Evolutionary conservation across 176 grass and related monocot genomes (phyloP), one percentile per base, ranked within the genome.

Genomic region (Oryza meyeriana): DNA sequence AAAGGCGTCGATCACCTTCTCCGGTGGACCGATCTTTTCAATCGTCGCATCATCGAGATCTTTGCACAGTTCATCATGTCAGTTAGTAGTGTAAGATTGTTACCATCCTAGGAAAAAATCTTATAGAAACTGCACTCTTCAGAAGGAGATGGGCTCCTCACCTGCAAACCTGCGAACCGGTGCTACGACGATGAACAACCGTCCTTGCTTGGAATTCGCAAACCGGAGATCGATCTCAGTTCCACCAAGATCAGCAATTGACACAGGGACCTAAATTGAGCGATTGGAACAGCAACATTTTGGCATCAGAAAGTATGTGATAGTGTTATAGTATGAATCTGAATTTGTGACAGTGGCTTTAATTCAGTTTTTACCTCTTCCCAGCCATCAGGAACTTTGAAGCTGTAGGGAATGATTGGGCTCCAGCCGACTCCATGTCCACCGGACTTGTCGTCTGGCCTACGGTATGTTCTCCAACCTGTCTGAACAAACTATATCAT

Each of bases 341-440:
- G 42, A 72, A 72, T 5, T 82, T 66, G 5, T 82, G 74, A 34
- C 40, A 25, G 61, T 27, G 61, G 28, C 12, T 65, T n/a, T n/a
- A n/a, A n/a, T n/a, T 44, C 35, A 70, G 62, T 59, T 39, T 20
- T 75, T 45, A 94, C 92, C 92, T 98, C 96, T 62, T 90, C 76
- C 93, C 91, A 98, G 58, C 96, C 93, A 34, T 91, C 82, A 26
- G 84, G 93, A 88, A 98, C 93, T 88, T 88, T 88, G 85, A 98
- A 98, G 64, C 32, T 84, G 82, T 98, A 98, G 6, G 96, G 96
- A 26, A 93, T 98, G 58, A 98, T 98, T 0, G 93, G 96, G 31
- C 96, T 98, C 96, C 93, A 98, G 17, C 96, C 96, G 3, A 98
- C 96, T 63, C 93, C 96, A 8, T 98, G 96, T 9, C 96, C 96